Percentiles rank a stretch among this genome's conserved stretches.
Evolutionary conservation across 1,284 basidiomycete genomes (phyloP).

Genomic region (Melampsora larici-populina): DNA sequence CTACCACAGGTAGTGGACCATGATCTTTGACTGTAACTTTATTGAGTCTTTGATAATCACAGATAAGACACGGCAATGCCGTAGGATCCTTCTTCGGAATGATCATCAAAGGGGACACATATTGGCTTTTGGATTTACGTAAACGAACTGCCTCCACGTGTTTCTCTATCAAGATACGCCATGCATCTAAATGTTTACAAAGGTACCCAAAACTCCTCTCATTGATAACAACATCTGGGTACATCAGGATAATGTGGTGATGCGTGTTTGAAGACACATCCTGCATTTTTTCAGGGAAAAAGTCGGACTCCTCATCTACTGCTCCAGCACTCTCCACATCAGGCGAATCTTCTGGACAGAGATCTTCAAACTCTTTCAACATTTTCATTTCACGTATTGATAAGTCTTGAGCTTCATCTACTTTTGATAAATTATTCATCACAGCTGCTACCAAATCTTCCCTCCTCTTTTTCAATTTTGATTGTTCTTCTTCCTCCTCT

Average conservation of each 20-base stretch:
- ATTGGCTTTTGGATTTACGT: not conserved
- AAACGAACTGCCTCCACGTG: not conserved
- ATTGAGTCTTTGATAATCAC: slow-evolving; percentile 43
- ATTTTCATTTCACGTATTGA: not conserved
- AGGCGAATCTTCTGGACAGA: not conserved
- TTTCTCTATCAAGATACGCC: not conserved
- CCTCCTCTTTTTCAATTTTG: not conserved
- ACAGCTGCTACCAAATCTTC: not conserved
- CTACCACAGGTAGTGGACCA: slow-evolving; percentile 42
- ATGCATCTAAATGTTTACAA: not conserved
- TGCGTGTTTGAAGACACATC: not conserved
- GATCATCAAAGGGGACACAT: not conserved
- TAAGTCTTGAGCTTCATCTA: not conserved
- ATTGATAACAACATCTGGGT: not conserved
- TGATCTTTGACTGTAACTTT: slow-evolving; percentile 43
- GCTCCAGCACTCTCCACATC: not conserved
- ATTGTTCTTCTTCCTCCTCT: not conserved
- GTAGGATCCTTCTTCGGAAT: not conserved
- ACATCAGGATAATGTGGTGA: not conserved
- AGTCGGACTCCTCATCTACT: not conserved
- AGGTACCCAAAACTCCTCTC: not conserved
- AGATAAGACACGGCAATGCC: not conserved
- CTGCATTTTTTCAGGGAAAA: not conserved
- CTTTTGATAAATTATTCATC: not conserved
- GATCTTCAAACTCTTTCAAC: not conserved